Evolutionary conservation across 352 stramenopile species (phyloP), one percentile per base, ranked within the genome.

Genomic region (Aphanomyces invadans): DNA sequence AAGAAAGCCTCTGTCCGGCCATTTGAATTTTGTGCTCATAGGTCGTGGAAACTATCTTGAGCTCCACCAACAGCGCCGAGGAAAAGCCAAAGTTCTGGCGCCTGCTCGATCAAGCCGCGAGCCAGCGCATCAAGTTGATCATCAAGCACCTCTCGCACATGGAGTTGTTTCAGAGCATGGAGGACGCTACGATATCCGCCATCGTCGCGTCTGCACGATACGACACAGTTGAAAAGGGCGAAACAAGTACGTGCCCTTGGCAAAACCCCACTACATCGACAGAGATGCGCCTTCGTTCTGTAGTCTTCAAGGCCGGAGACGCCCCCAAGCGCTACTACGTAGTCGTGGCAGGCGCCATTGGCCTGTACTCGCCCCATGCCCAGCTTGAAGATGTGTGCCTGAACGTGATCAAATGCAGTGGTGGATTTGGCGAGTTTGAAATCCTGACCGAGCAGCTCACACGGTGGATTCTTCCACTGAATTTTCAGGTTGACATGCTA

Each of bases 371-470:
- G 45, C 23, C 60, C 0, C 28, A 55, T 17, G 10, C 39, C 4
- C 17, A 29, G 9, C 44, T 67, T 9, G 42, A 67, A 49, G 33
- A 67, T 42, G 17, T 44, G 9, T 38, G 33, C 52, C 32, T 67
- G 25, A 54, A 67, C n/a, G 33, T 48, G 0, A 23, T 57, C 12
- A 9, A 49, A 19, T 5, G 19, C 29, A 28, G 60, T 26, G 26
- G 46, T 15, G 44, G 60, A 7, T 67, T 67, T 67, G 60, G 60
- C 45, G 60, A 67, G 21, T 67, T 67, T 57, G 60, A 67, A 67
- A 67, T 67, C 23, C 17, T 67, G 12, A 67, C 39, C 11, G 32
- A 48, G n/a, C 60, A 67, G 46, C 52, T 59, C 33, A 57, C 60
- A 46, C 39, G 60, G 60, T 67, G 53, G 7, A 28, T 12, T 29